Conservation (phyloP, 352 stramenopile genomes). For the Nothophytophthora sp. region DNA sequence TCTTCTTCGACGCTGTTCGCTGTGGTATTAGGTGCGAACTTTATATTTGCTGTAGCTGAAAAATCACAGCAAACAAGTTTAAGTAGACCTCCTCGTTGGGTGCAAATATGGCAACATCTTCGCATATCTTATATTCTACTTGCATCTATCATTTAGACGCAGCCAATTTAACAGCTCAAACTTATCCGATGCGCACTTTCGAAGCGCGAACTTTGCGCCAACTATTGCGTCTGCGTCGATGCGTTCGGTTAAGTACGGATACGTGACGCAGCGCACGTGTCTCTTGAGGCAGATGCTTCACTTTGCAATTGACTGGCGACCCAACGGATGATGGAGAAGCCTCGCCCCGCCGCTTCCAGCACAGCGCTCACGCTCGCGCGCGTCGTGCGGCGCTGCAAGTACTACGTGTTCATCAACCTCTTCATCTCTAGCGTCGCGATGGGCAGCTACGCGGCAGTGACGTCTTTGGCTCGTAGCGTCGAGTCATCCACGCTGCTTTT, state of each 20-base stretch:
- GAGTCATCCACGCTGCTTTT: conserved; percentile 2
- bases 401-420: conserved; percentile 80
- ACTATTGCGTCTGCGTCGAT: too few species aligned
- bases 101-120: too few species aligned
- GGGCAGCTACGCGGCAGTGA: conserved; percentile 27
- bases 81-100: too few species aligned
- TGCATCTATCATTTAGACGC: too few species aligned
- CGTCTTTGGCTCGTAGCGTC: not conserved
- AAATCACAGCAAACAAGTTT: too few species aligned
- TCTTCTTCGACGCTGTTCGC: too few species aligned
- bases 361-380: conserved; percentile 14
- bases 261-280: conserved; percentile 17
- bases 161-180: too few species aligned
- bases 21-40: conserved; percentile 1
- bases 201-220: not conserved
- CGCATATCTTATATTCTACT: too few species aligned
- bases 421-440: conserved; percentile 71
- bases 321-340: conserved; percentile 13
- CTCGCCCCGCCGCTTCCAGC: conserved; percentile 1
- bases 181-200: not conserved
- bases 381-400: conserved; percentile 63
- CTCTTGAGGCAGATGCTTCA: conserved; percentile 15
- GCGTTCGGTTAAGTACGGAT: conserved; percentile 11
- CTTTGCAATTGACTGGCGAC: conserved; percentile 21
- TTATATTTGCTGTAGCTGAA: not conserved